Evolutionary conservation across 768 basidiomycete species (phyloP).

Genomic region (Cubamyces lactineus): DNA sequence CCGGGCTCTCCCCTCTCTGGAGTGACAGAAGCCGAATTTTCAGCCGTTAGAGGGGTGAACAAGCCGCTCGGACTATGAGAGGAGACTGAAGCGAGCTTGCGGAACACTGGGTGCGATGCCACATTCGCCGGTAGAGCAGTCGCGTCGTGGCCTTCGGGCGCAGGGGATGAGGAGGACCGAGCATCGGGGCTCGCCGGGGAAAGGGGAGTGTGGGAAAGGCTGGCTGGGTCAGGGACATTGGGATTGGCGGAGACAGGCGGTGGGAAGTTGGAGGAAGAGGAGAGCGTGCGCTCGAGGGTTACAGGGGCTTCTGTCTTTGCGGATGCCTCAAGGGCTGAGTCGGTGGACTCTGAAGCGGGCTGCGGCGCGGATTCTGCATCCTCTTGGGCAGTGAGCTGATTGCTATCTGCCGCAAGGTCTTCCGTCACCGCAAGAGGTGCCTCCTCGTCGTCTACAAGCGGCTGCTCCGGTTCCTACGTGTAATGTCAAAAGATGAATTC

Average conservation of each 20-base stretch:
- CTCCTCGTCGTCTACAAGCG: background rate
- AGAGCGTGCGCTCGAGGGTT: conserved; percentile 6
- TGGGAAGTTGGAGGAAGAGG: conserved; percentile 28
- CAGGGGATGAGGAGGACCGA: background rate
- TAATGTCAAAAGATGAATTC: background rate
- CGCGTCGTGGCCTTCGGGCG: background rate
- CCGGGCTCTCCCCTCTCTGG: conserved; percentile 8
- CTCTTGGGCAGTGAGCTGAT: too few species aligned
- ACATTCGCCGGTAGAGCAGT: conserved; percentile 3
- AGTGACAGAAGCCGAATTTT: conserved; percentile 42
- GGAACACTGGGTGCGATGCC: conserved; percentile 6
- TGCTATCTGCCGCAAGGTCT: too few species aligned
- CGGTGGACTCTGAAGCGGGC: too few species aligned
- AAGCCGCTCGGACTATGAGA: conserved; percentile 35
- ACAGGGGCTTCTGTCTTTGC: background rate
- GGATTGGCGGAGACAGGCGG: conserved; percentile 49
- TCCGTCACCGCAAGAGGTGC: background rate
- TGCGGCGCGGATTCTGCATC: too few species aligned
- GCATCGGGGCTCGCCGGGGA: conserved; percentile 18
- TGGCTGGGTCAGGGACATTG: conserved; percentile 42
- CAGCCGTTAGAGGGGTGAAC: conserved; percentile 45
- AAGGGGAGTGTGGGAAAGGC: conserved; percentile 22
- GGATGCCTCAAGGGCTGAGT: background rate
- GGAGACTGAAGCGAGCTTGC: conserved; percentile 2
- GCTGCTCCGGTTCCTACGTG: conserved; percentile 7